phyloP scores from a whole-genome alignment of 2,329 filamentous ascomycete species.

The Gaeumannomyces tritici region DNA sequence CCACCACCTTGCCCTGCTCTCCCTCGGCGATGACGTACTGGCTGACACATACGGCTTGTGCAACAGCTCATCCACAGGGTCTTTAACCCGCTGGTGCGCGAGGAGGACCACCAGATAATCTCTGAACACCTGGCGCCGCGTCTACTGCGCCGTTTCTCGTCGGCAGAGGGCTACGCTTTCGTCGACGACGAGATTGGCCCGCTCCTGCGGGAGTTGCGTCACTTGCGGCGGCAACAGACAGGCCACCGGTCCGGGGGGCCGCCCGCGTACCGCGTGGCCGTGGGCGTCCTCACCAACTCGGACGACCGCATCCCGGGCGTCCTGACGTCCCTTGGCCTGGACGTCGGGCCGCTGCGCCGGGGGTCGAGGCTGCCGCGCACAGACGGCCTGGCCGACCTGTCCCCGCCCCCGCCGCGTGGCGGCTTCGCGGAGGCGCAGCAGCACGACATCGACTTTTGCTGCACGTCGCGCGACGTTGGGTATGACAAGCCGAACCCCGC shows the following conservation, averaged over 20 bases:
- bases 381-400: no score
- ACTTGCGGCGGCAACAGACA: constrained; percentile 5
- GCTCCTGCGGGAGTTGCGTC: constrained; percentile 31
- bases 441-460: constrained; percentile 42
- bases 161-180: constrained; percentile 36
- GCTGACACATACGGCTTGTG: not conserved
- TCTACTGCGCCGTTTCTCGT: constrained; percentile 43
- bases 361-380: not conserved
- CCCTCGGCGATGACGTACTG: not conserved
- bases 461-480: constrained; percentile 55
- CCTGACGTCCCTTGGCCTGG: constrained; percentile 41
- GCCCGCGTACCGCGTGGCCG: constrained; percentile 23
- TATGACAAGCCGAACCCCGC: constrained; percentile 44
- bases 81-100: constrained; percentile 30
- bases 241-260: no score
- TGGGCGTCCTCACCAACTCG: constrained; percentile 54
- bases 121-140: constrained; percentile 34
- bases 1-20: not conserved
- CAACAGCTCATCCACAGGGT: constrained; percentile 43
- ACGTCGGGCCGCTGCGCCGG: constrained; percentile 27
- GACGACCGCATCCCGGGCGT: constrained; percentile 49
- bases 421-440: not conserved
- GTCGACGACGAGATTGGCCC: constrained; percentile 34
- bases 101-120: constrained; percentile 18
- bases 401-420: not conserved